Evolutionary conservation across 441 rosid genomes (phyloP).

Genomic region (Erodium texanum): DNA sequence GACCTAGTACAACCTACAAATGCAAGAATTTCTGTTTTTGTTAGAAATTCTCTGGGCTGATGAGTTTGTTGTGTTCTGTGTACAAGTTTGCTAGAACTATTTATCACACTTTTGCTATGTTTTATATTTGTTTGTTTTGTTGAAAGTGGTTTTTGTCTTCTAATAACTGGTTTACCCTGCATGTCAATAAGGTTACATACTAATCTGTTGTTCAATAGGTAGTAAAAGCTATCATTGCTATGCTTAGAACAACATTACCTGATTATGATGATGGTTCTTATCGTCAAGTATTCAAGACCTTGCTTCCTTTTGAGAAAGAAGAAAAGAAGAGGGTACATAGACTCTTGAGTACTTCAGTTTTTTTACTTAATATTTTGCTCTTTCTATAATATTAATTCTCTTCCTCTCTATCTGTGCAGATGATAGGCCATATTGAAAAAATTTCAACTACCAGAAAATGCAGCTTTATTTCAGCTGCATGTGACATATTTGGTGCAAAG

Average conservation of each 20-base stretch:
- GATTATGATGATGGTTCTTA: conserved; percentile 74
- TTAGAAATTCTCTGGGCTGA: background rate
- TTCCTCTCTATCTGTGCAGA: conserved; percentile 36
- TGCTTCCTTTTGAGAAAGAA: conserved; percentile 78
- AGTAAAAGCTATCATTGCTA: conserved; percentile 62
- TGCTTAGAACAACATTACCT: conserved; percentile 71
- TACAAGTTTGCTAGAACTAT: background rate
- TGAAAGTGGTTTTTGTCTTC: background rate
- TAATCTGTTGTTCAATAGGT: conserved; percentile 35
- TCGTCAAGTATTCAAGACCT: conserved; percentile 79
- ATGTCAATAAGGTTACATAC: background rate
- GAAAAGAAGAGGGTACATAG: conserved; percentile 65
- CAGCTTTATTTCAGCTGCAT: conserved; percentile 72
- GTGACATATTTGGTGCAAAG: conserved; percentile 77
- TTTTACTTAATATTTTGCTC: background rate
- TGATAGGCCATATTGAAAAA: conserved; percentile 72
- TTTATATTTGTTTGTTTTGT: background rate
- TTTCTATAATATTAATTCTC: background rate
- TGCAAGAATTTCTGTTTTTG: background rate
- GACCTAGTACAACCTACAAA: background rate
- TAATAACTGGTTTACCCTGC: background rate
- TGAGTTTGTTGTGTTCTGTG: background rate
- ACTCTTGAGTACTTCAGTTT: background rate
- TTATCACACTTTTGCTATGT: background rate
- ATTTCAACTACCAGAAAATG: conserved; percentile 56